Evolutionary conservation across 495 filamentous ascomycete species (phyloP).

Genomic region (Chaetomium cochliodes): DNA sequence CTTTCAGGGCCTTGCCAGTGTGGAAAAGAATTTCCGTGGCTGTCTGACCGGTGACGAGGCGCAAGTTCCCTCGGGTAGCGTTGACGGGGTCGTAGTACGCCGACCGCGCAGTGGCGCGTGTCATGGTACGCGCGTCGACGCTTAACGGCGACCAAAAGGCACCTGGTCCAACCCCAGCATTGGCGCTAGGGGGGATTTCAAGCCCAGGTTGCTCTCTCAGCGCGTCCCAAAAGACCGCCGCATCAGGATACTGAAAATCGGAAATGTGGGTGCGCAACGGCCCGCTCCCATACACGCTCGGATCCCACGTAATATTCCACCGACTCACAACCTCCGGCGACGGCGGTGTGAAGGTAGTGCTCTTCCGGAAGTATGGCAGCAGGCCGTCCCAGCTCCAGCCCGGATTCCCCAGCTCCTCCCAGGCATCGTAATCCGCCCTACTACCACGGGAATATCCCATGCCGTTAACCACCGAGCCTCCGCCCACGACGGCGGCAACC

Average conservation of each 20-base stretch:
- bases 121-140: slow-evolving; percentile 28
- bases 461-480: slow-evolving; percentile 45
- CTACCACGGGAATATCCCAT: slow-evolving; percentile 53
- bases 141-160: slow-evolving; percentile 26
- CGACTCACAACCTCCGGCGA: slow-evolving; percentile 31
- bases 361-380: slow-evolving; percentile 48
- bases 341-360: slow-evolving; percentile 34
- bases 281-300: slow-evolving; percentile 25
- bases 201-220: slow-evolving; percentile 21
- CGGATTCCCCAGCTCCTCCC: slow-evolving; percentile 59
- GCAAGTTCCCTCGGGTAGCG: slow-evolving; percentile 24
- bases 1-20: slow-evolving; percentile 15
- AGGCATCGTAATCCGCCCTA: slow-evolving; percentile 59
- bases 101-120: slow-evolving; percentile 29
- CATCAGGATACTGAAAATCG: slow-evolving; percentile 31
- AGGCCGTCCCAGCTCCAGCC: slow-evolving; percentile 60
- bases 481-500: slow-evolving; percentile 42
- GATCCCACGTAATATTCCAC: slow-evolving; percentile 32
- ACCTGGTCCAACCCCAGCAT: slow-evolving; percentile 24
- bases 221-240: slow-evolving; percentile 26
- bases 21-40: slow-evolving; percentile 30
- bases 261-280: slow-evolving; percentile 29
- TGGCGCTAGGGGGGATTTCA: slow-evolving; percentile 8
- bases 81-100: slow-evolving; percentile 35
- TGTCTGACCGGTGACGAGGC: slow-evolving; percentile 29